Evolutionary conservation across 2,329 filamentous ascomycete genomes (phyloP), one percentile per base, ranked within the genome.

Genomic region (Ploettnerulaceae sp.): DNA sequence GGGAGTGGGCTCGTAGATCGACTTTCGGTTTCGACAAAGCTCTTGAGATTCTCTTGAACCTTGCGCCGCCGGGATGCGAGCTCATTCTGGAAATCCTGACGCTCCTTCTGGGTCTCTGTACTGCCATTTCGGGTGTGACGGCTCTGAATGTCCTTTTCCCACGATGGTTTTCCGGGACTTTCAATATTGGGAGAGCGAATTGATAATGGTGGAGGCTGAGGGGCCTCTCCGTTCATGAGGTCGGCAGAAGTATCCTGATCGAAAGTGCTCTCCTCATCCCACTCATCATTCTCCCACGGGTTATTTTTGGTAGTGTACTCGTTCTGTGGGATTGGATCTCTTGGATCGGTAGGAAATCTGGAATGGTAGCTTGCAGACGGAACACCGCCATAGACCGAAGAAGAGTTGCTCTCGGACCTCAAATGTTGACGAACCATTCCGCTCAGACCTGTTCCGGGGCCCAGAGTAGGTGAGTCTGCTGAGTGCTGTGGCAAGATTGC

Each of bases 361-460:
- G 69, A 66, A 7, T 67, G 67, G 12, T 69, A 60, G n/a, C 52
- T 67, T 31, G 65, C 69, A 7, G 70, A 70, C 18, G 67, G 68
- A 46, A 68, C 69, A 20, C 51, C 54, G 5, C 77, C 79, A 56
- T 88, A 89, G 20, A 93, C 74, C 0, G 89, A 94, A 1, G 91
- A 97, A 11, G 81, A 76, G 48, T 83, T 84, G 67, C 91, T 97
- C 53, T 84, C 81, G 25, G 81, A 81, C 40, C 93, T 81, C 31
- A 97, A 70, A 70, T 97, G 93, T 52, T 90, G 84, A 24, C 85
- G 81, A 35, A 95, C 82, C 71, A 95, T 77, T 2, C 85, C 86
- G 59, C 84, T 91, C 12, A 96, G 72, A 1, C 87, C 89, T 14
- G 70, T 69, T 12, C 71, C 71, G 0, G 86, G 83, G 2, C 85